Evolutionary conservation across 192 early-diverging fungal genomes (phyloP).

Genomic region (Coemansia furcata): DNA sequence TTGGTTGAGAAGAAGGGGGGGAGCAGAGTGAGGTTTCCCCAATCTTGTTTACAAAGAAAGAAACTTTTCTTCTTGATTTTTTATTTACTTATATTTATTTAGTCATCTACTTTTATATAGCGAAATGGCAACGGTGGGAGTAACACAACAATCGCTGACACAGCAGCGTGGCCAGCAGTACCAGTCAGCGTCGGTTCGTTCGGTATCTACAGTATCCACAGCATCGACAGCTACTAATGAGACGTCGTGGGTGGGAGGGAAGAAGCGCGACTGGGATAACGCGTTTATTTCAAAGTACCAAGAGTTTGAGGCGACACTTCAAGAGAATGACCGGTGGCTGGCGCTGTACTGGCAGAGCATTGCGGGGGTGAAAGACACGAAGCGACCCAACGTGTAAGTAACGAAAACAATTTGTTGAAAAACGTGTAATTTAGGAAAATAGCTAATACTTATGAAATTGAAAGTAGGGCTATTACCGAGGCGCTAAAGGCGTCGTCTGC

Average conservation of each 20-base stretch:
- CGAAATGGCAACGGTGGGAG: constrained; percentile 19
- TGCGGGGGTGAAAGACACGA: constrained; percentile 29
- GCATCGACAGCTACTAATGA: background rate
- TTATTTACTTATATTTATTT: background rate
- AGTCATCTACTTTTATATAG: constrained; percentile 5
- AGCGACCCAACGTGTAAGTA: constrained; percentile 35
- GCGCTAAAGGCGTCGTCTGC: constrained; percentile 51
- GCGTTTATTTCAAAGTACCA: constrained; percentile 45
- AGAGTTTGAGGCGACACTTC: constrained; percentile 48
- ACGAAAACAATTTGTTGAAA: background rate
- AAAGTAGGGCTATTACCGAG: constrained; percentile 34
- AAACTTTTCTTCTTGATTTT: background rate
- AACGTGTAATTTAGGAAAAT: background rate
- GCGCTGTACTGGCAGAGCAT: constrained; percentile 47
- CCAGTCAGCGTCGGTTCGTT: constrained; percentile 15
- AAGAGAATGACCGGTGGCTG: constrained; percentile 52
- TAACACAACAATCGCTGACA: background rate
- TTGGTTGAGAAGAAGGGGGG: too few relatives aligned
- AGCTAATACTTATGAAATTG: background rate
- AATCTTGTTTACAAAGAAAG: too few relatives aligned
- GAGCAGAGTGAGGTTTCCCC: too few relatives aligned
- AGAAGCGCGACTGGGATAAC: constrained; percentile 53
- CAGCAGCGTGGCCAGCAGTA: background rate
- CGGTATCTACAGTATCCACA: constrained; percentile 16
- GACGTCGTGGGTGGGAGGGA: constrained; percentile 39